These are phyloP conservation scores for Liriodendron chinense DNA, from an alignment of 164 flowering plant genomes.

Conservation along the genomic window DNA sequence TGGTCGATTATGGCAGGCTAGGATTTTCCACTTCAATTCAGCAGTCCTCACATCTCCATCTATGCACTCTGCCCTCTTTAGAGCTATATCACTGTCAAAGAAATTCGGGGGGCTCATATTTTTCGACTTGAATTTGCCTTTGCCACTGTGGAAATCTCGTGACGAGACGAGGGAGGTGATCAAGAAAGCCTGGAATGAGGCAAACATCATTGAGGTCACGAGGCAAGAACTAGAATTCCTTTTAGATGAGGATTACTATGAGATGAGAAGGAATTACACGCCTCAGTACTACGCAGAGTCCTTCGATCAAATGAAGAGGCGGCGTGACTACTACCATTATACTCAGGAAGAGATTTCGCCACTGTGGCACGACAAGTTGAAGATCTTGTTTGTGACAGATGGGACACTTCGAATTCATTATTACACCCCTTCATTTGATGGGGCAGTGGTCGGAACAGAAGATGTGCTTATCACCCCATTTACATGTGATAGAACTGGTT, in stretches of 20 bases:
- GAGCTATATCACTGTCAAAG: constrained; percentile 64
- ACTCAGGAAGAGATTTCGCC: constrained; percentile 72
- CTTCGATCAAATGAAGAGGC: constrained; percentile 57
- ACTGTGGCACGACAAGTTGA: constrained; percentile 81
- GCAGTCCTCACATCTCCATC: constrained; percentile 61
- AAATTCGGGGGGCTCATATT: constrained; percentile 72
- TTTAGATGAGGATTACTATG: constrained; percentile 75
- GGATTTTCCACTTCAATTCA: constrained; percentile 80
- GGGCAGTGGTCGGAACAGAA: constrained; percentile 80
- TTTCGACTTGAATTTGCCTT: constrained; percentile 80
- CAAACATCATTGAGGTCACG: constrained; percentile 73
- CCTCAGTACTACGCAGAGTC: constrained; percentile 82
- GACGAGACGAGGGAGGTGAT: constrained; percentile 69
- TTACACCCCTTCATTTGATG: constrained; percentile 72
- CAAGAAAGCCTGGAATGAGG: constrained; percentile 72
- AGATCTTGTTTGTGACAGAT: constrained; percentile 80
- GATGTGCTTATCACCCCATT: constrained; percentile 86
- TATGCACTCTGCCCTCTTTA: constrained; percentile 58
- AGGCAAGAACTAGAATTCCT: constrained; percentile 83
- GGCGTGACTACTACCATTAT: constrained; percentile 69
- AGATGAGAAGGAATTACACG: constrained; percentile 55
- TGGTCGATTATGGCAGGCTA: constrained; percentile 56
- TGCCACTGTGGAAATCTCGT: constrained; percentile 87
- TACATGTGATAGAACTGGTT: constrained; percentile 95
- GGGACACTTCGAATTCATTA: constrained; percentile 86